These are phyloP conservation scores for Gracilariopsis chorda DNA, from an alignment of 23 red algal species.

Conservation along the genomic window DNA sequence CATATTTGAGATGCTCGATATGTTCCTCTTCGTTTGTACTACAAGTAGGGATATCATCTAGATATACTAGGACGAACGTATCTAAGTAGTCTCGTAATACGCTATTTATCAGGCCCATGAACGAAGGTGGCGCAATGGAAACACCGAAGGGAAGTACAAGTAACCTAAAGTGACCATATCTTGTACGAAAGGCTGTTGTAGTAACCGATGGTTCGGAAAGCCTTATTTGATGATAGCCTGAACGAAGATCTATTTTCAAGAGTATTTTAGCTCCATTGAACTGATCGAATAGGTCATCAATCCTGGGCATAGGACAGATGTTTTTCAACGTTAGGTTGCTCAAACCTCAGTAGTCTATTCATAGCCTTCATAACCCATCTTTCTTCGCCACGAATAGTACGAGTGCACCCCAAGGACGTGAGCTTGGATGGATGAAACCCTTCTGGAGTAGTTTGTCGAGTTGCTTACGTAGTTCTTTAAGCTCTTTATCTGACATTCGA, in stretches of 20 bases:
- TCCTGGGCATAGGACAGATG: too few relatives aligned
- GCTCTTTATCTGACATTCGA: conserved; percentile 3
- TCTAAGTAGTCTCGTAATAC: too few relatives aligned
- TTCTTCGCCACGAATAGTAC: conserved; percentile 32
- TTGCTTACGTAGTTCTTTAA: conserved; percentile 6
- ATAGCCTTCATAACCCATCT: background rate
- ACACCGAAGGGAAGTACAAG: conserved; percentile 31
- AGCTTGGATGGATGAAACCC: conserved; percentile 10
- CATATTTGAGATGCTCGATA: too few relatives aligned
- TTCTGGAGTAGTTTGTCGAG: background rate
- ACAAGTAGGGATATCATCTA: too few relatives aligned
- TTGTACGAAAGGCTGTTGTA: background rate
- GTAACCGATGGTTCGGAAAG: background rate
- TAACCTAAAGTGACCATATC: conserved; percentile 14
- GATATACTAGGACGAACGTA: too few relatives aligned
- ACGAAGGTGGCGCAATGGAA: background rate
- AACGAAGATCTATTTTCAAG: background rate
- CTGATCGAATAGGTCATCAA: too few relatives aligned
- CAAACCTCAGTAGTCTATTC: background rate
- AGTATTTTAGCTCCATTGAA: background rate
- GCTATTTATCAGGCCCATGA: conserved; percentile 31
- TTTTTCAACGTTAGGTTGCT: background rate
- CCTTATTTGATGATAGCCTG: conserved; percentile 7
- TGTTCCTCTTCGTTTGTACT: too few relatives aligned
- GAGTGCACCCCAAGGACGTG: background rate